These are phyloP conservation scores for Venturia aucupariae DNA, from an alignment of 2,329 filamentous ascomycete species.

Conservation along the genomic window DNA sequence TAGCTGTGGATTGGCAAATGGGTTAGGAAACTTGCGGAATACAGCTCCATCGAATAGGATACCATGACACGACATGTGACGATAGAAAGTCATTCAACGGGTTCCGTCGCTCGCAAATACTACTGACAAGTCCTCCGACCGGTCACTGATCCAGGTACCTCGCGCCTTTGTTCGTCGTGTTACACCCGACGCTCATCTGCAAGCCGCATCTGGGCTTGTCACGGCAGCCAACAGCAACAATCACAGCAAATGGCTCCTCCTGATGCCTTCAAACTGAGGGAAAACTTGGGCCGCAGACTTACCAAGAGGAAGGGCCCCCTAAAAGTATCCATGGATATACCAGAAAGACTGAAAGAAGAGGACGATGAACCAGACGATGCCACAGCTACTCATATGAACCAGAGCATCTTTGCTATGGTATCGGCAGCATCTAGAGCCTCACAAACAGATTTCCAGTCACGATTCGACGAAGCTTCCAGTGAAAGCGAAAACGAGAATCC, in stretches of 20 bases:
- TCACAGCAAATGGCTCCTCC: conserved; percentile 5
- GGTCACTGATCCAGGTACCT: neutral
- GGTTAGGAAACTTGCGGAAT: neutral
- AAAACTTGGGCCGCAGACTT: conserved; percentile 24
- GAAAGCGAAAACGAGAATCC: conserved; percentile 53
- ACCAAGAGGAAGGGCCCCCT: conserved; percentile 25
- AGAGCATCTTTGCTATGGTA: conserved; percentile 89
- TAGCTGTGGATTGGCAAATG: neutral
- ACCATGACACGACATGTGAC: neutral
- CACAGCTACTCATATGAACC: conserved; percentile 61
- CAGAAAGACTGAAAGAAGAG: conserved; percentile 48
- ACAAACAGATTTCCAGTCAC: conserved; percentile 68
- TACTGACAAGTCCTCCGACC: neutral
- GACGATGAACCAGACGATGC: conserved; percentile 56
- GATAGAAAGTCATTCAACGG: neutral
- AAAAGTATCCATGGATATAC: conserved; percentile 41
- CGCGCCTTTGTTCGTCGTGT: neutral
- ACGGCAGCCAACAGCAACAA: conserved; percentile 6
- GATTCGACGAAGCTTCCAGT: conserved; percentile 69
- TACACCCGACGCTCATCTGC: neutral
- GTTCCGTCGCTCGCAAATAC: neutral
- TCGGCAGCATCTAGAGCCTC: conserved; percentile 65
- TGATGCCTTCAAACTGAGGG: conserved; percentile 16
- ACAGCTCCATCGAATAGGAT: neutral
- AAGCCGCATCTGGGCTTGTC: conserved; percentile 1